Evolutionary conservation across 441 rosid species (phyloP).

Genomic region (Pelargonium australe): DNA sequence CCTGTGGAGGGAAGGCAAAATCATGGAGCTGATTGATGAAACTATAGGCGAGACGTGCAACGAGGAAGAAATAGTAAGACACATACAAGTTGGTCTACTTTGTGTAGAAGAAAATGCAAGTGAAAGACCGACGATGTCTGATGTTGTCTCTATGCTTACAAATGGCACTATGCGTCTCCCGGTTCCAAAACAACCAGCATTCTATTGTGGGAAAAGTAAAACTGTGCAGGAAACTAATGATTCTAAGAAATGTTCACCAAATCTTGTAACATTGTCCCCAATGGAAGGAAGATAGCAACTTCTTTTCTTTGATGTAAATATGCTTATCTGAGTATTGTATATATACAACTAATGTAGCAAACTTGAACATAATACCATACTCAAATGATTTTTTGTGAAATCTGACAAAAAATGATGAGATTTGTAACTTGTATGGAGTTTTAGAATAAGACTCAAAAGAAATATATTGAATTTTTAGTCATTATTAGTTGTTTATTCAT

Average conservation of each 20-base stretch:
- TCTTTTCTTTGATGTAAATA: no score
- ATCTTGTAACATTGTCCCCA: not conserved
- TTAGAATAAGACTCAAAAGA: no score
- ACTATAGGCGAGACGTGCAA: not conserved
- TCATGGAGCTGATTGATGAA: not conserved
- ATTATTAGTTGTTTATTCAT: no score
- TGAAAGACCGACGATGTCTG: not conserved
- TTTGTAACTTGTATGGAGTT: no score
- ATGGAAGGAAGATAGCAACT: not conserved
- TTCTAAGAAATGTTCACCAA: not conserved
- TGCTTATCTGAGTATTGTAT: no score
- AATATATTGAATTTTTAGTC: no score
- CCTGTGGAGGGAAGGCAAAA: not conserved
- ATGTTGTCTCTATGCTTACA: not conserved
- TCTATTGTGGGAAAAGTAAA: not conserved
- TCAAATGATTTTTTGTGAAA: no score
- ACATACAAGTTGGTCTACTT: slow-evolving; percentile 2
- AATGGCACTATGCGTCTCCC: not conserved
- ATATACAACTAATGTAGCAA: no score
- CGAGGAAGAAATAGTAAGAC: not conserved
- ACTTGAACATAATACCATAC: no score
- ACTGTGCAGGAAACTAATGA: not conserved
- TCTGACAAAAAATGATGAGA: no score
- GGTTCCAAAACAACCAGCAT: not conserved
- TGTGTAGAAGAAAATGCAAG: not conserved